Base-by-base conservation (phyloP, 2,329 filamentous ascomycete species). In the Curvularia lunata region DNA sequence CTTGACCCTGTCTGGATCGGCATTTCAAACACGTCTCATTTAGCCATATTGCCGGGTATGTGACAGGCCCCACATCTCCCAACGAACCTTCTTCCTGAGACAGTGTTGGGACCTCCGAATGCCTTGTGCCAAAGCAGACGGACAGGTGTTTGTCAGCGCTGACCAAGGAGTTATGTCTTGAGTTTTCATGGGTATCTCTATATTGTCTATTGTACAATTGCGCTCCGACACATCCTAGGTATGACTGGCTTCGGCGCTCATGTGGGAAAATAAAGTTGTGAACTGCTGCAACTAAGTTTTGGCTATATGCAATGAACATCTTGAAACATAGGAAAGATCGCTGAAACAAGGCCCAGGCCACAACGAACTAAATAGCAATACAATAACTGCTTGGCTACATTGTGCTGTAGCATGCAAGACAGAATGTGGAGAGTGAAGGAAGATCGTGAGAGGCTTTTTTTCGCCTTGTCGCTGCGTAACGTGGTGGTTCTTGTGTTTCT, bases 11-110 rank as follows among this genome's bases (percentile, higher is more conserved):
- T 9, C 28, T 52, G 42, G 57, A 57, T 62, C 53, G 53, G 50
- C 51, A 53, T 61, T 49, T 43, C 23, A 37, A 25, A 50, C 38
- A 37, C 38, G 32, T 38, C 28, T 41, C 30, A 61, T 58, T 60
- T 58, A 63, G 18, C 60, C 60, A 58, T 48, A 58, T 53, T 58
- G 52, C 51, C 51, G 55, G 41, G 55, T 28, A 54, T n/a, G 18
- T 37, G 32, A 21, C 34, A 25, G 37, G 52, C 48, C 32, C 47
- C 45, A 30, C 27, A 51, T 49, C 54, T 41, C 30, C 42, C 32
- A 30, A 55, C 47, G 23, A 50, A 48, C 51, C 27, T 47, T 25
- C 37, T 50, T 46, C n/a, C 30, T 30, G 40, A 42, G 25, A 56
- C 49, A 42, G 37, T 28, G 21, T 32, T 28, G 42, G 23, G 30